phyloP scores from a whole-genome alignment of 1,139 yeast species.

The Dujonia santamariae region DNA sequence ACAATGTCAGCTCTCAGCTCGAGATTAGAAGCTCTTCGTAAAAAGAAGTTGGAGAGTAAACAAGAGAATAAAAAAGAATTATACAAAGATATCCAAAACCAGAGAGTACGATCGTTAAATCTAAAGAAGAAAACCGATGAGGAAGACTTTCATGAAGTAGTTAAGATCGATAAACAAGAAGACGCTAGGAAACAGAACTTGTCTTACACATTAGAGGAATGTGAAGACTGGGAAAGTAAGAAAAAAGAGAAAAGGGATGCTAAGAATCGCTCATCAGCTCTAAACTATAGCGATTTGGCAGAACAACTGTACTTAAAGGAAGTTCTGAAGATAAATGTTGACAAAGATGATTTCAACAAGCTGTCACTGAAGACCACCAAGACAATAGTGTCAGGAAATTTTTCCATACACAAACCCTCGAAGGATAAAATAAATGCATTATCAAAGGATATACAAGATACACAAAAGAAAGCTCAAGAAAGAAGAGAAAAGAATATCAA shows the following conservation, averaged over 20 bases:
- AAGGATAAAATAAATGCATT: conserved; percentile 3
- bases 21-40: conserved; percentile 13
- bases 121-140: conserved; percentile 7
- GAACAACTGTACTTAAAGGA: conserved; percentile 52
- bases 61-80: conserved; percentile 20
- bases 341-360: conserved; percentile 38
- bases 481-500: neutral
- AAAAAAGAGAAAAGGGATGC: conserved; percentile 20
- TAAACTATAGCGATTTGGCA: conserved; percentile 52
- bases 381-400: neutral
- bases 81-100: conserved; percentile 14
- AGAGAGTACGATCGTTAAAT: conserved; percentile 11
- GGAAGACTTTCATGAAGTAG: conserved; percentile 13
- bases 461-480: conserved; percentile 2
- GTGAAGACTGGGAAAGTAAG: conserved; percentile 61
- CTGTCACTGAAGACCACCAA: conserved; percentile 16
- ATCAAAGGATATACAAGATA: conserved; percentile 4
- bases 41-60: conserved; percentile 17
- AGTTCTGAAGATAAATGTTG: conserved; percentile 35
- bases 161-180: conserved; percentile 31
- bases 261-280: conserved; percentile 18
- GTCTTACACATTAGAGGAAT: conserved; percentile 66
- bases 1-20: conserved; percentile 2
- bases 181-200: conserved; percentile 40
- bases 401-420: conserved; percentile 2